Evolutionary conservation across 106 monocot species (phyloP).

Genomic region (Acanthochlamys bracteata): DNA sequence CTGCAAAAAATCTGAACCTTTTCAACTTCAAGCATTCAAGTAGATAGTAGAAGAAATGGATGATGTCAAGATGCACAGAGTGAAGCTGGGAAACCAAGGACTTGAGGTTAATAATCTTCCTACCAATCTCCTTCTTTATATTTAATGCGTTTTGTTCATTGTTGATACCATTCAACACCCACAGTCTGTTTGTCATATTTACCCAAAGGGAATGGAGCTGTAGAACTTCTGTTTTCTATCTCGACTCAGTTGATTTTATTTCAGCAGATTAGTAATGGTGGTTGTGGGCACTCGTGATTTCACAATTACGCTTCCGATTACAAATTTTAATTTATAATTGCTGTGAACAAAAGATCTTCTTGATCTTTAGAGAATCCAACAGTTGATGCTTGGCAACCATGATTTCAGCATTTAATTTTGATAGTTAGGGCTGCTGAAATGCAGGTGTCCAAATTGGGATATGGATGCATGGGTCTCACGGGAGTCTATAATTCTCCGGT

Average conservation of each 20-base stretch:
- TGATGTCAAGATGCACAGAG: not conserved
- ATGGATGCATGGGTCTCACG: slow-evolving; percentile 81
- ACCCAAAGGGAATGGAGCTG: no score
- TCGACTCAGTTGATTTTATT: no score
- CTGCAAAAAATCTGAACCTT: no score
- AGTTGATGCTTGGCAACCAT: not conserved
- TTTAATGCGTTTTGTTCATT: not conserved
- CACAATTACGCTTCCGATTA: no score
- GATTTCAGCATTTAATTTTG: not conserved
- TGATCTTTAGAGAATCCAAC: no score
- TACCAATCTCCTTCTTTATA: not conserved
- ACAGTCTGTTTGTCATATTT: no score
- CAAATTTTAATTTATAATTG: no score
- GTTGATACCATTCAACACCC: not conserved
- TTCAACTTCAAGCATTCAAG: no score
- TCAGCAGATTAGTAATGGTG: no score
- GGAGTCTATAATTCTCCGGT: slow-evolving; percentile 61
- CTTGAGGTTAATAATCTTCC: not conserved
- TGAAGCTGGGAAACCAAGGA: slow-evolving; percentile 7
- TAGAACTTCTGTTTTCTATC: no score
- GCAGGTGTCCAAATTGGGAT: slow-evolving; percentile 78
- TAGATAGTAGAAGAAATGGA: not conserved
- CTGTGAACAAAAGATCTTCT: not conserved
- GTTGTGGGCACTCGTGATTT: no score
- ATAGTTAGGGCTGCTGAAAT: no score